Base-by-base conservation (phyloP, 2,329 filamentous ascomycete genomes). In the Chalaropsis thielavioides region DNA sequence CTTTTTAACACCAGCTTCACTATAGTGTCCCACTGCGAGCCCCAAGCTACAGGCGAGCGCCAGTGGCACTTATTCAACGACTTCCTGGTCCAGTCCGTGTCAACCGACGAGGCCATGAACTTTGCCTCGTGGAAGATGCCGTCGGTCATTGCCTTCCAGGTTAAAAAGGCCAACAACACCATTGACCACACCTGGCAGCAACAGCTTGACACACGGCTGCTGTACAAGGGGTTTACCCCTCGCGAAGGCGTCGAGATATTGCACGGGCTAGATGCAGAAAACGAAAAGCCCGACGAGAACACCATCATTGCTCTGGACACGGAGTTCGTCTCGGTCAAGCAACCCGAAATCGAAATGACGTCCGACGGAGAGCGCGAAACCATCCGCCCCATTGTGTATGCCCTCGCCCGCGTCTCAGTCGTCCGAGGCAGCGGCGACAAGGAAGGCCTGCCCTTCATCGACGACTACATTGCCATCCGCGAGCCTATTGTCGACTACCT, bases 61-160 rank as follows among this genome's bases (percentile, higher is more conserved):
- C 86, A 87, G 70, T 99, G 95, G 95, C 90, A 97, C 75, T 76
- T 99, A 0, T 96, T 99, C 77, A 99, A 99, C 70, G 94, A 99
- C 75, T 99, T 99, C 71, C 76, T 96, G 43, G 95, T 99, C 24
- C 84, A 89, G 13, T 85, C 87, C 10, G 83, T 96, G 17, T 43
- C 63, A 10, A 83, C 86, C 40, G 86, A 91, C 68, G 92, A 99
- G 72, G 95, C 92, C 0, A 78, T 97, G 19, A 85, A 87, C 27
- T 99, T 97, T 74, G 84, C 90, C 2, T 82, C 85, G 19, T 99
- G 94, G 94, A 99, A 97, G 76, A 80, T 90, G 61, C 94, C 94
- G 0, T 91, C 90, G 13, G 87, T 97, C 4, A 77, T 99, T 63
- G 81, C 89, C 3, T 99, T 89, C 75, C 94, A 99, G 73, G 77